phyloP scores from a whole-genome alignment of 441 rosid genomes.

The Daphne laureola region DNA sequence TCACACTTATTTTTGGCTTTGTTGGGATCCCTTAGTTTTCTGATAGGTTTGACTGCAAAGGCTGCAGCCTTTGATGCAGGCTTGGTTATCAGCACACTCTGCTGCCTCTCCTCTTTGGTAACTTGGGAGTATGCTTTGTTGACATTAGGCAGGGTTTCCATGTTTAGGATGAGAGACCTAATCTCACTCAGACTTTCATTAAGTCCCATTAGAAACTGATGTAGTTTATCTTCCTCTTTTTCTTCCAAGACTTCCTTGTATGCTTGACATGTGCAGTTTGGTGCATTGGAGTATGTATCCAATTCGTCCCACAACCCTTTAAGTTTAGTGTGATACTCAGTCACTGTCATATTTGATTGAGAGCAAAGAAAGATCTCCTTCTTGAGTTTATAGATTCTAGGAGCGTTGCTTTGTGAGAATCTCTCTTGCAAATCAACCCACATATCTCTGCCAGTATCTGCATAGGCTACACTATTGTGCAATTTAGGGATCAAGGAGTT shows the following conservation, averaged over 20 bases:
- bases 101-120: not conserved
- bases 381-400: not conserved
- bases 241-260: not conserved
- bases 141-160: not conserved
- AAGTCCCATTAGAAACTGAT: slow-evolving; percentile 1
- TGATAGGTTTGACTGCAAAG: not conserved
- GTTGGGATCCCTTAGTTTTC: too few relatives aligned
- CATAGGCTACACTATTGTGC: not conserved
- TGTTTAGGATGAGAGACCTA: not conserved
- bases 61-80: not conserved
- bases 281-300: not conserved
- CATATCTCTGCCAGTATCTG: not conserved
- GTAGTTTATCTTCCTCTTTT: not conserved
- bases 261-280: too few relatives aligned
- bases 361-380: not conserved
- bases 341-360: not conserved
- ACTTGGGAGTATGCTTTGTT: not conserved
- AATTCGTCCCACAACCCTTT: not conserved
- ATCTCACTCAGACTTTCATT: not conserved
- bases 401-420: not conserved
- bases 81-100: not conserved
- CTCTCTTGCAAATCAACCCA: not conserved
- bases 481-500: not conserved
- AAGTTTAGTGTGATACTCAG: not conserved
- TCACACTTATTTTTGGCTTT: not conserved